Conservation (phyloP, 1,284 basidiomycete genomes). For the Trametes sp. region DNA sequence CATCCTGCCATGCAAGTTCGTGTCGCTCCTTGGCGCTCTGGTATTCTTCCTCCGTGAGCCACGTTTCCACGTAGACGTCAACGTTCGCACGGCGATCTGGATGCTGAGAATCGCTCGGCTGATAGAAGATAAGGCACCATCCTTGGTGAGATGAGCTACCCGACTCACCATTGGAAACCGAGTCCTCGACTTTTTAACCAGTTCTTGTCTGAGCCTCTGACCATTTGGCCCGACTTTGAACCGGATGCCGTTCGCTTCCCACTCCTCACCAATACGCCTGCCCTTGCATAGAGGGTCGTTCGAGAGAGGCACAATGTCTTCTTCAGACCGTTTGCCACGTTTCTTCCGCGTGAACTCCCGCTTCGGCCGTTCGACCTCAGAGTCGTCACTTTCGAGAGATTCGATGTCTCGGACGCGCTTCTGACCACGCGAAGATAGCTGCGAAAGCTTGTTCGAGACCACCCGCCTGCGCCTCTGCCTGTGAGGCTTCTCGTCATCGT, state of each 20-base stretch:
- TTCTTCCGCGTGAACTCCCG: conserved; percentile 44
- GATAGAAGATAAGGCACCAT: conserved; percentile 14
- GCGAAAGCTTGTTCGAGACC: conserved; percentile 56
- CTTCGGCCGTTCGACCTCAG: conserved; percentile 44
- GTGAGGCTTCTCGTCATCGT: conserved; percentile 39
- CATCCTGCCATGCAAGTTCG: conserved; percentile 74
- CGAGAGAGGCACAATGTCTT: conserved; percentile 50
- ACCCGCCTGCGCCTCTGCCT: conserved; percentile 49
- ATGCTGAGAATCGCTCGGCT: conserved; percentile 81
- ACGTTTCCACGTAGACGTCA: conserved; percentile 75
- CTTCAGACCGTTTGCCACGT: conserved; percentile 42
- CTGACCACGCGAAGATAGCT: conserved; percentile 56
- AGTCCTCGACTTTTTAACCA: conserved; percentile 72
- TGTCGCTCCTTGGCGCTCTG: conserved; percentile 64
- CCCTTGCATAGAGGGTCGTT: conserved; percentile 58
- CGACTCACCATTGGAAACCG: conserved; percentile 74
- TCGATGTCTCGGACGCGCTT: conserved; percentile 70
- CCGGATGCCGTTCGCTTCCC: conserved; percentile 70
- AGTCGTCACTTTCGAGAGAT: conserved; percentile 57
- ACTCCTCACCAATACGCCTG: conserved; percentile 73
- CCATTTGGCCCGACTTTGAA: conserved; percentile 78
- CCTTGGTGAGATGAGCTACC: conserved; percentile 6
- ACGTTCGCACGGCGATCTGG: conserved; percentile 71
- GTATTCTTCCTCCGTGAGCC: conserved; percentile 80
- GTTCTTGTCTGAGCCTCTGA: conserved; percentile 68